Conservation (phyloP, 1,139 yeast species). For the Magnusiomyces ingens region DNA sequence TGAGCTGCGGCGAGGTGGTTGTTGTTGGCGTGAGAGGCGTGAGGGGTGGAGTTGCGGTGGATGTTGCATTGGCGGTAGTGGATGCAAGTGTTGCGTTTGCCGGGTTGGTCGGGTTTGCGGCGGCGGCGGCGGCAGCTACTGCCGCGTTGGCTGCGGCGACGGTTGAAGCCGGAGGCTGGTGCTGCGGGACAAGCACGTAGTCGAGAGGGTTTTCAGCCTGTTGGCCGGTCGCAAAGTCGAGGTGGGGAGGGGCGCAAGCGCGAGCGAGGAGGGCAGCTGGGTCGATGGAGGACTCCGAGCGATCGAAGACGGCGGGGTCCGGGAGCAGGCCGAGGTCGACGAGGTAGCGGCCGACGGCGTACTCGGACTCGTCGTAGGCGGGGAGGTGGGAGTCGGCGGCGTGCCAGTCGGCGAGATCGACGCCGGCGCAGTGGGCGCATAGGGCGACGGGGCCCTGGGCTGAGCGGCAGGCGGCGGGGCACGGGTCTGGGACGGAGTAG, state of each 20-base stretch:
- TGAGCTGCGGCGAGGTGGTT: conserved; percentile 25
- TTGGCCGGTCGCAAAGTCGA: not conserved
- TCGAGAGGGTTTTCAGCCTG: not conserved
- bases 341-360: conserved; percentile 15
- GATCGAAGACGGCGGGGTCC: conserved; percentile 11
- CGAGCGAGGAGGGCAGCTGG: conserved; percentile 6
- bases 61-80: too few relatives aligned
- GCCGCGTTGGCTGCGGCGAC: conserved; percentile 16
- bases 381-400: conserved; percentile 11
- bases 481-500: conserved; percentile 13
- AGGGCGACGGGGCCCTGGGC: not conserved
- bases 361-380: conserved; percentile 12
- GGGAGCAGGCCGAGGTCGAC: conserved; percentile 10
- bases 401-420: conserved; percentile 12
- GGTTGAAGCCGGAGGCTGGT: conserved; percentile 7
- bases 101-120: conserved; percentile 25
- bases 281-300: conserved; percentile 7
- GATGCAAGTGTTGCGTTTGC: too few relatives aligned
- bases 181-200: conserved; percentile 23
- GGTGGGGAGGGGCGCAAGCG: conserved; percentile 12
- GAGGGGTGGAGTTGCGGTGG: conserved; percentile 18
- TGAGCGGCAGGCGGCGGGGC: not conserved
- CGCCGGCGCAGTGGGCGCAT: not conserved
- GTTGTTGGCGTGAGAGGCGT: conserved; percentile 28
- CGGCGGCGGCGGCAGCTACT: conserved; percentile 23